Evolutionary conservation across 2,329 filamentous ascomycete genomes (phyloP), one percentile per base, ranked within the genome.

Genomic region (Xylariomycetidae sp.): DNA sequence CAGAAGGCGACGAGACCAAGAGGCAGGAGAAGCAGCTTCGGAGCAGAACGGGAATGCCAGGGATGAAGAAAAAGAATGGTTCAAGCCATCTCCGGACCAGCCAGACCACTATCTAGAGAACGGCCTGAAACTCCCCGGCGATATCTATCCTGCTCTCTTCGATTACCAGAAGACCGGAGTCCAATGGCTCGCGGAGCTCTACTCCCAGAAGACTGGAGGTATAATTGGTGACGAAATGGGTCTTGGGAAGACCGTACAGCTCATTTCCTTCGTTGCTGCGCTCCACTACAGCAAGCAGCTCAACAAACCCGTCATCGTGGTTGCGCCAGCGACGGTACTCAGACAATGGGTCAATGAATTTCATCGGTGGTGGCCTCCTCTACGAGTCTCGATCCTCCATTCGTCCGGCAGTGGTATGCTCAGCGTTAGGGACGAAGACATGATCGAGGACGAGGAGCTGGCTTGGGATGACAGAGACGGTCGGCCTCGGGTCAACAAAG

Each of bases 211-310:
- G 40, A 88, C 95, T 5, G 92, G 92, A 16, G 92, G 92, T 3
- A 96, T 98, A 34, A 75, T 98, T 24, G 92, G 90, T 5, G 92
- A 98, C 53, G 92, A 98, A 59, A 98, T 98, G 92, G 92, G 93
- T 1, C 65, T 98, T n/a, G 92, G 92, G 4, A 98, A 98, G 63
- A 98, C 92, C 42, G 73, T 79, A 2, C 75, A 78, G 48, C 51
- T 76, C 18, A 78, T 79, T 31, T 80, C 87, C 0, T 94, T 94
- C 49, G 68, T 98, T 30, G 89, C 92, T 3, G 86, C 87, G 3
- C 65, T 98, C 7, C 92, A 98, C 56, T 89, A 95, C 59, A 96
- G 88, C 60, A 85, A 82, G 47, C 85, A 80, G 50, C 73, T 96
- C 15, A 76, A 74, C 15, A 86, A 86, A 39, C 92, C 92, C 1